phyloP scores from a whole-genome alignment of 2,329 filamentous ascomycete species.

The Epicoccum nigrum region DNA sequence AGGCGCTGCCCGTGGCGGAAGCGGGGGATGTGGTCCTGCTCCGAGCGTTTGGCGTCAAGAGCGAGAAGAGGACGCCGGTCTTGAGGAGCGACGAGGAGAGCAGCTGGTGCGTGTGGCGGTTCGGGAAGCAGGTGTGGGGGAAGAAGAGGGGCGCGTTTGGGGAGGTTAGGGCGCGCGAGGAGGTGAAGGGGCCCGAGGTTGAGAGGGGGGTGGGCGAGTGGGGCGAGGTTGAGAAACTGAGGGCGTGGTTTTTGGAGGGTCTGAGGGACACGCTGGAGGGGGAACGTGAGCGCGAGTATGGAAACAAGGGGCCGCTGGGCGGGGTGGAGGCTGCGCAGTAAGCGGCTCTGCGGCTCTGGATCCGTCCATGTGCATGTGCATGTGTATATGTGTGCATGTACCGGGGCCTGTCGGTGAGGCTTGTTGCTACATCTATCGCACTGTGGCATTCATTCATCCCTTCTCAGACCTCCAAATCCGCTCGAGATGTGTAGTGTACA shows the following conservation, averaged over 20 bases:
- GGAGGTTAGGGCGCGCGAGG: slow-evolving; percentile 46
- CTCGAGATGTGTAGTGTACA: too few species aligned
- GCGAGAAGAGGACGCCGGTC: slow-evolving; percentile 41
- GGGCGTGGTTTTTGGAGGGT: slow-evolving; percentile 46
- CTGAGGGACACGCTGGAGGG: slow-evolving; percentile 25
- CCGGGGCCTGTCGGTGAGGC: too few species aligned
- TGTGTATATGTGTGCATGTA: too few species aligned
- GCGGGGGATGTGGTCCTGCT: slow-evolving; percentile 54
- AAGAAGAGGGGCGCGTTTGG: slow-evolving; percentile 33
- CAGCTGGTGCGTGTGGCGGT: slow-evolving; percentile 57
- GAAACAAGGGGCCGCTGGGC: too few species aligned
- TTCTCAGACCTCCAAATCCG: too few species aligned
- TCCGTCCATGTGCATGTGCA: too few species aligned
- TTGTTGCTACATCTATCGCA: too few species aligned
- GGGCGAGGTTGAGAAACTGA: slow-evolving; percentile 48
- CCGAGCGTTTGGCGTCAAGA: slow-evolving; percentile 52
- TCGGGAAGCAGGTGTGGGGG: slow-evolving; percentile 38
- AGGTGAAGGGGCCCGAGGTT: slow-evolving; percentile 54
- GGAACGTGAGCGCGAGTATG: too few species aligned
- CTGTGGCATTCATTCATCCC: too few species aligned
- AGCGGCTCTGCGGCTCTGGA: too few species aligned
- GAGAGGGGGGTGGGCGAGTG: slow-evolving; percentile 56
- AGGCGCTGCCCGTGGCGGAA: slow-evolving; percentile 49
- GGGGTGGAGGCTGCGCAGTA: too few species aligned
- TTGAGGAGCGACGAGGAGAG: slow-evolving; percentile 52